Evolutionary conservation across 164 flowering plant species (phyloP).

Genomic region (Paratinospora sagittata): DNA sequence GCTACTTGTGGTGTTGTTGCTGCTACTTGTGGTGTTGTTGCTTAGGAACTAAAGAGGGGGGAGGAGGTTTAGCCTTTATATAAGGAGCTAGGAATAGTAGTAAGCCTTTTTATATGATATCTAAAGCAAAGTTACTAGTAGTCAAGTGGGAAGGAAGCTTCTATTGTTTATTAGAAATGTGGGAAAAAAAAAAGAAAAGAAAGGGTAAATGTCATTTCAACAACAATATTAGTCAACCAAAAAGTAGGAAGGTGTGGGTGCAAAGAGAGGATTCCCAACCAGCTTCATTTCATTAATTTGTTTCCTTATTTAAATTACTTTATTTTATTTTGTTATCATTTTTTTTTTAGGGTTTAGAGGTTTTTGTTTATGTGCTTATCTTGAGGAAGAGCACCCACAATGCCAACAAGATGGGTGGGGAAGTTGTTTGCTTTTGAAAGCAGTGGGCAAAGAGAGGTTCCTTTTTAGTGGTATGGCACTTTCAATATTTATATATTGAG

Average conservation of each 20-base stretch:
- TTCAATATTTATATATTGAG: not conserved
- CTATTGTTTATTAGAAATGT: not conserved
- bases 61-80: not conserved
- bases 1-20: not conserved
- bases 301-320: not conserved
- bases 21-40: too few relatives aligned
- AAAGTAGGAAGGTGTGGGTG: slow-evolving; percentile 2
- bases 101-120: not conserved
- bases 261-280: not conserved
- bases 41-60: not conserved
- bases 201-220: slow-evolving; percentile 1
- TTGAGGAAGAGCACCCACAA: slow-evolving; percentile 9
- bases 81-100: not conserved
- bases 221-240: slow-evolving; percentile 9
- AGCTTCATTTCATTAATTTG: not conserved
- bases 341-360: not conserved
- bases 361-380: slow-evolving; percentile 11
- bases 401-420: slow-evolving; percentile 6
- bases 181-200: not conserved
- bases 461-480: slow-evolving; percentile 1
- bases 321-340: not conserved
- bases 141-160: not conserved
- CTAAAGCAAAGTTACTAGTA: not conserved
- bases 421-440: slow-evolving; percentile 7
- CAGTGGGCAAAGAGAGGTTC: not conserved